Evolutionary conservation across 176 grass and related monocot genomes (phyloP).

Genomic region (Paspalum notatum): DNA sequence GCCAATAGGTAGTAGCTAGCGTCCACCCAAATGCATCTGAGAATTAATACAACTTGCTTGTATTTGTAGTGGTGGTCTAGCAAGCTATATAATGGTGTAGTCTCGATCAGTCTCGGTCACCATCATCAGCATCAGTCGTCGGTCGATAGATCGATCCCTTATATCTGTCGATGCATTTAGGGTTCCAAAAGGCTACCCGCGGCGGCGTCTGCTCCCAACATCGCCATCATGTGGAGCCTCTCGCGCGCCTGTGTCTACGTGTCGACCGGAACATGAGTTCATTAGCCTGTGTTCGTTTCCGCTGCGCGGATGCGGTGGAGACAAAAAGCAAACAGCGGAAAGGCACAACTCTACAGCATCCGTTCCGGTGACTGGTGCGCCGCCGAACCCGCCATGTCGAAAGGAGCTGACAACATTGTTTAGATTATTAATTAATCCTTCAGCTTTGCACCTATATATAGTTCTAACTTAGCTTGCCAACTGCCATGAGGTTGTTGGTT

Average conservation of each 20-base stretch:
- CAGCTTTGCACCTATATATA: neutral
- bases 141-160: neutral
- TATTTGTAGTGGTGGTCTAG: neutral
- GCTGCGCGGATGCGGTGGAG: too few relatives aligned
- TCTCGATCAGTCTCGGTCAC: conserved; percentile 14
- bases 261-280: conserved; percentile 21
- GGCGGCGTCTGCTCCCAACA: conserved; percentile 25
- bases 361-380: too few relatives aligned
- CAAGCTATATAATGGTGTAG: neutral
- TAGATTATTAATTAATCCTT: conserved; percentile 14
- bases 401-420: neutral
- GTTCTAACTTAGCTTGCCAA: neutral
- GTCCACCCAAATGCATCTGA: conserved; percentile 42
- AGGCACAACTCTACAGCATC: too few relatives aligned
- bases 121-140: neutral
- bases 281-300: too few relatives aligned
- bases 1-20: conserved; percentile 35
- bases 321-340: too few relatives aligned
- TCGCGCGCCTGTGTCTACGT: neutral
- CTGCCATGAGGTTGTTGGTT: neutral
- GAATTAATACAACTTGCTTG: conserved; percentile 2
- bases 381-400: too few relatives aligned
- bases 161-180: conserved; percentile 14
- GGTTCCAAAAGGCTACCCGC: conserved; percentile 3
- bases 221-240: conserved; percentile 25